Percentiles rank a stretch among this genome's conserved stretches.
Evolutionary conservation across 768 basidiomycete genomes (phyloP).

Genomic region (Ephemerocybe angulata): DNA sequence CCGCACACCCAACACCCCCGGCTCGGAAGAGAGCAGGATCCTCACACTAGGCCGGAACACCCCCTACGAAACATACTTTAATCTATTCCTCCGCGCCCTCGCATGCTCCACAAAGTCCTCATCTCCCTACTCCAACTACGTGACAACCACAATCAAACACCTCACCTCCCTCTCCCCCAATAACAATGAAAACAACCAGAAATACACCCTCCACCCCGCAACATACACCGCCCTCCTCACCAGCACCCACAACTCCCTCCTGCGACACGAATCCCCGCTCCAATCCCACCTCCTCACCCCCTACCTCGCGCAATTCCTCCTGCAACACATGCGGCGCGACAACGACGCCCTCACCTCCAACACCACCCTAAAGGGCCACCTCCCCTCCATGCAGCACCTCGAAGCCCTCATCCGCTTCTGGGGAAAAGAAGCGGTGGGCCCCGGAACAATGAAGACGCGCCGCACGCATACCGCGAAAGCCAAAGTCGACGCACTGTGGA

Average conservation of each 20-base stretch:
- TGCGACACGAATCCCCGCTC: neutral
- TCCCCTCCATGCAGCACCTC: no score
- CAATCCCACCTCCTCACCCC: constrained; percentile 35
- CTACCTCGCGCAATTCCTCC: constrained; percentile 47
- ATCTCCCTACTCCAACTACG: neutral
- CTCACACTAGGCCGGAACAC: constrained; percentile 33
- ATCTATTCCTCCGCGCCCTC: constrained; percentile 51
- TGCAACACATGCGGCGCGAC: constrained; percentile 37
- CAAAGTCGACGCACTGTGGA: constrained; percentile 33
- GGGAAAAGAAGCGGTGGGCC: constrained; percentile 32
- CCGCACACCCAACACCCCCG: neutral
- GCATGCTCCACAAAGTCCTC: constrained; percentile 33
- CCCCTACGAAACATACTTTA: constrained; percentile 37
- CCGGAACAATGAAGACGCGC: neutral
- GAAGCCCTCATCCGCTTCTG: constrained; percentile 49
- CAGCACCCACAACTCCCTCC: constrained; percentile 34
- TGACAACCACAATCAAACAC: neutral
- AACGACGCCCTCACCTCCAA: constrained; percentile 25
- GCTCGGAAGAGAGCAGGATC: neutral
- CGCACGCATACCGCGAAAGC: constrained; percentile 5
- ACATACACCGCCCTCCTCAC: constrained; percentile 28
- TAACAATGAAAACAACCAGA: neutral
- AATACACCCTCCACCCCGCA: neutral
- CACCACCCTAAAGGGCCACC: constrained; percentile 32
- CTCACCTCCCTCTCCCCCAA: neutral